Conservation (phyloP, 1,284 basidiomycete genomes). For the Pterulicium gracile region DNA sequence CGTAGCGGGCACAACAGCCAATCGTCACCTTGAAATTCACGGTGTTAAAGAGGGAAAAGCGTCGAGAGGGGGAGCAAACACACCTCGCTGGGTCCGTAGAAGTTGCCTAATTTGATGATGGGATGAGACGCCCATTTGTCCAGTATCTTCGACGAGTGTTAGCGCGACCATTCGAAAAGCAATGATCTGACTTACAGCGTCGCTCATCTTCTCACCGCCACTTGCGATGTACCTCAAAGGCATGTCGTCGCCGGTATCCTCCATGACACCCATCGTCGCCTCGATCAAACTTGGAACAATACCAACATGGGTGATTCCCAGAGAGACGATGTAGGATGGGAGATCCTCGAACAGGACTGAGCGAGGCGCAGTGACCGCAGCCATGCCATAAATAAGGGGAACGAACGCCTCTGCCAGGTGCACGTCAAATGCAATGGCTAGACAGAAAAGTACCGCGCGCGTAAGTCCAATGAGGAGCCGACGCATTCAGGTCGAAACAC, state of each 20-base stretch:
- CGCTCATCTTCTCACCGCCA: slow-evolving; percentile 45
- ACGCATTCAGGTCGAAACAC: slow-evolving; percentile 11
- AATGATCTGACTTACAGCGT: slow-evolving; percentile 24
- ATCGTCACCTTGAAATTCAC: slow-evolving; percentile 29
- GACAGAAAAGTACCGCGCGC: slow-evolving; percentile 3
- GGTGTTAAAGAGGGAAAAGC: neutral
- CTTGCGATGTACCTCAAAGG: slow-evolving; percentile 34
- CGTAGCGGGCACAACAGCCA: slow-evolving; percentile 22
- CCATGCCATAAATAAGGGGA: slow-evolving; percentile 33
- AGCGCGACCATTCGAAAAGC: neutral
- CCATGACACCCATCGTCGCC: slow-evolving; percentile 32
- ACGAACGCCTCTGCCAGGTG: slow-evolving; percentile 37
- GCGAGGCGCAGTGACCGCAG: slow-evolving; percentile 31
- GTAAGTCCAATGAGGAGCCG: neutral
- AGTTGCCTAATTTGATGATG: slow-evolving; percentile 34
- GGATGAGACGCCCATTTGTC: slow-evolving; percentile 40
- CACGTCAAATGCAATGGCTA: slow-evolving; percentile 39
- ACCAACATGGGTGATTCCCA: slow-evolving; percentile 40
- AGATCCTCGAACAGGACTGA: slow-evolving; percentile 36
- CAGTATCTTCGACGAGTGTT: slow-evolving; percentile 25
- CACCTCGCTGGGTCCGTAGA: slow-evolving; percentile 31
- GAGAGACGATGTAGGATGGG: slow-evolving; percentile 27
- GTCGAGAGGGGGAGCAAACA: neutral
- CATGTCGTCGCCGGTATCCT: slow-evolving; percentile 20
- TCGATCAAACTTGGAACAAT: slow-evolving; percentile 46